Percentiles rank a stretch among this genome's conserved stretches.
These are phyloP conservation scores for Firmiana major DNA, from an alignment of 345 rosid species.

Conservation along the genomic window DNA sequence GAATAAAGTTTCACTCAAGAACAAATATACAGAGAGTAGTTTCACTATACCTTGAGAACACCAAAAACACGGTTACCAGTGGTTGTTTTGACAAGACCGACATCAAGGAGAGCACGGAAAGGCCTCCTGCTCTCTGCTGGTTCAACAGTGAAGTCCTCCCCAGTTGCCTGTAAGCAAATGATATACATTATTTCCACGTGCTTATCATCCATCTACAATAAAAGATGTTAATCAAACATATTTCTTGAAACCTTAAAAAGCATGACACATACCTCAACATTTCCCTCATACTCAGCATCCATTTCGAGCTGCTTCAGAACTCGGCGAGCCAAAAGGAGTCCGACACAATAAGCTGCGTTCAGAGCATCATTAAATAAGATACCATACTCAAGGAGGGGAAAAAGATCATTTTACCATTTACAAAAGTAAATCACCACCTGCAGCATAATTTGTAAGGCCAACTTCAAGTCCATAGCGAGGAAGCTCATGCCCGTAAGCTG, in stretches of 20 bases:
- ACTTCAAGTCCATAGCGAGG: conserved; percentile 63
- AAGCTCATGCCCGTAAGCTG: conserved; percentile 66
- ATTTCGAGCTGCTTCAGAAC: conserved; percentile 61
- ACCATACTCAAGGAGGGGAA: background rate
- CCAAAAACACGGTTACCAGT: conserved; percentile 79
- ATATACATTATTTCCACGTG: background rate
- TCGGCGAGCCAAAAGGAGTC: conserved; percentile 72
- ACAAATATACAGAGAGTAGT: background rate
- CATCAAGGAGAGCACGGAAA: conserved; percentile 80
- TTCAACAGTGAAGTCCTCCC: conserved; percentile 71
- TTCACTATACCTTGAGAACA: conserved; percentile 55
- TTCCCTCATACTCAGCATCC: conserved; percentile 68
- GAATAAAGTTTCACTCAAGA: no score
- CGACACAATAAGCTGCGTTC: conserved; percentile 60
- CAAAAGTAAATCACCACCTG: conserved; percentile 35
- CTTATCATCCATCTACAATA: background rate
- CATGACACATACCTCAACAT: conserved; percentile 45
- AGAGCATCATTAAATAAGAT: background rate
- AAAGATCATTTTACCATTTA: background rate
- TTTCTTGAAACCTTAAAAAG: background rate
- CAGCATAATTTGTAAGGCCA: conserved; percentile 71
- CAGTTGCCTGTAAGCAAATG: conserved; percentile 42
- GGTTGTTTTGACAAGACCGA: conserved; percentile 63
- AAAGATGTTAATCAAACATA: background rate
- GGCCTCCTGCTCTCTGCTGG: conserved; percentile 66